Evolutionary conservation across 2,329 filamentous ascomycete species (phyloP), one percentile per base, ranked within the genome.

Genomic region (Trichoderma breve): DNA sequence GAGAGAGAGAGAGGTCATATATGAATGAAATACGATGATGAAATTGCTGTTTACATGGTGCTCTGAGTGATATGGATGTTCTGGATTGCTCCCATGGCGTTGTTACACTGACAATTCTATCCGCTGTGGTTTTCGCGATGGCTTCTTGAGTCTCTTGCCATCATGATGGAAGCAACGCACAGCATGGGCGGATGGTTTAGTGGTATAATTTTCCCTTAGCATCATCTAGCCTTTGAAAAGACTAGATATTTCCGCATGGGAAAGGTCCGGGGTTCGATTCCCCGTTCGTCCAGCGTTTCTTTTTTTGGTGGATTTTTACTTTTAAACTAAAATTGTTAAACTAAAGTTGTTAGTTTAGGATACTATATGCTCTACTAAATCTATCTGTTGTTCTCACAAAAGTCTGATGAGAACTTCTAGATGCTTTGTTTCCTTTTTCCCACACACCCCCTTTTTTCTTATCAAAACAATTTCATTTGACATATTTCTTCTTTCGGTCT

Each of bases 191-290:
- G 53, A 71, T 71, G 70, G 70, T 71, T 67, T 71, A 71, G 70
- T 71, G 70, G 70, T 71, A 71, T 71, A 67, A 71, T 71, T 71
- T 71, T 71, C 70, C 70, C 70, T 71, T 71, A 71, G 70, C 70
- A 71, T 66, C 51, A 26, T 30, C 14, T 28, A 11, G 15, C 36
- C 62, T 60, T 53, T 14, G 11, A 47, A 14, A 4, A n/a, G 28
- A 11, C 32, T 9, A 36, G 51, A 62, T 43, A 15, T 1, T 34
- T 34, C 24, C 57, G 39, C 57, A 9, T 73, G 72, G 72, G 72
- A 73, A 69, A 72, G 72, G 72, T 73, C 72, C 72, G 55, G 72
- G 72, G 72, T 73, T 73, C 72, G 70, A 73, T 73, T 73, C 72
- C 72, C 72, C 55, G 72, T 73, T 72, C 70, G 72, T 73, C 72